phyloP scores from a whole-genome alignment of 805 yeast species.

The Huiozyma sinensis region DNA sequence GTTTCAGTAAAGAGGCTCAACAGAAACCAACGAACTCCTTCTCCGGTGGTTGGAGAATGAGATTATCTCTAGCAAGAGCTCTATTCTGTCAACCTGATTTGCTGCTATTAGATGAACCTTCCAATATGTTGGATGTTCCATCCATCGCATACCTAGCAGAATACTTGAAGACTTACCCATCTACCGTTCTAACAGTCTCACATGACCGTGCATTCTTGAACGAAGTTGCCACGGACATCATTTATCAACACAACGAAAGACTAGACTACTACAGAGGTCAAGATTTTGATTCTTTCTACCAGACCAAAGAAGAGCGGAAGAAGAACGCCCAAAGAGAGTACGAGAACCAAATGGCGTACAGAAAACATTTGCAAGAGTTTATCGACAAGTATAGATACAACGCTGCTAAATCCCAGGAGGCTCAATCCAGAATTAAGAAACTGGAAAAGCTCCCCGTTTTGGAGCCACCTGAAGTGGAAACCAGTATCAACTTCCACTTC shows the following conservation, averaged over 20 bases:
- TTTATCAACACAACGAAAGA: constrained; percentile 95
- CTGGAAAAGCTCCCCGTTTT: constrained; percentile 86
- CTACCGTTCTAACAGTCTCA: constrained; percentile 90
- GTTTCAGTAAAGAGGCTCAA: constrained; percentile 86
- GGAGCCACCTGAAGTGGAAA: constrained; percentile 92
- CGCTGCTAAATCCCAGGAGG: constrained; percentile 96
- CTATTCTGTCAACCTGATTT: constrained; percentile 94
- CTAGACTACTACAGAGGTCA: constrained; percentile 92
- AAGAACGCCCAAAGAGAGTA: constrained; percentile 91
- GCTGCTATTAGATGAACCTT: constrained; percentile 91
- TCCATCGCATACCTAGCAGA: constrained; percentile 88
- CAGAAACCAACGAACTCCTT: constrained; percentile 74
- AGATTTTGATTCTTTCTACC: constrained; percentile 84
- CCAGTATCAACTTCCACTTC: constrained; percentile 72
- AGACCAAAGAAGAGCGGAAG: constrained; percentile 89
- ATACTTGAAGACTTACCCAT: constrained; percentile 79
- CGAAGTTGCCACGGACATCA: constrained; percentile 97
- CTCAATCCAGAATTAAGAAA: constrained; percentile 95
- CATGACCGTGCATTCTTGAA: constrained; percentile 96
- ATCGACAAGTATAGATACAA: constrained; percentile 95
- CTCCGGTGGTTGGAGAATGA: constrained; percentile 99
- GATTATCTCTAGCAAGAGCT: constrained; percentile 95
- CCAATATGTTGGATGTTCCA: constrained; percentile 99
- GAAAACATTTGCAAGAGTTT: constrained; percentile 87
- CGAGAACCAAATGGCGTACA: constrained; percentile 92